Percentiles rank a stretch among this genome's conserved stretches.
Evolutionary conservation across 2,329 filamentous ascomycete species (phyloP).

Genomic region (Akanthomyces muscarius): DNA sequence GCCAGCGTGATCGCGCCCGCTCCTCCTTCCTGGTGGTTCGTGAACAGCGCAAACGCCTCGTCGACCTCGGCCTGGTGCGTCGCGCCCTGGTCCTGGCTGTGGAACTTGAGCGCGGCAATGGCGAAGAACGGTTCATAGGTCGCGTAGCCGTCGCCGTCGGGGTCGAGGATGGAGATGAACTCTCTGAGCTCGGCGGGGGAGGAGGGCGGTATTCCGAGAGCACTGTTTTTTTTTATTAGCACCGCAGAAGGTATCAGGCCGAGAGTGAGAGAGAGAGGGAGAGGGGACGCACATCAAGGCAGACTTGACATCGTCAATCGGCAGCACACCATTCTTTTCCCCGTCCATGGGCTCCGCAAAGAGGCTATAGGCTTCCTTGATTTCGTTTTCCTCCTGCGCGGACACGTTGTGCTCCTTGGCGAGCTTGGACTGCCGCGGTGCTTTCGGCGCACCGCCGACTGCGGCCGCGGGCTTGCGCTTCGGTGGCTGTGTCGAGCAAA

Average conservation of each 20-base stretch:
- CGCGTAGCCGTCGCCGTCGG: slow-evolving; percentile 72
- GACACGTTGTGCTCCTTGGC: slow-evolving; percentile 88
- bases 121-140: slow-evolving; percentile 79
- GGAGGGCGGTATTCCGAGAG: slow-evolving; percentile 70
- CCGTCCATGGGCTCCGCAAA: slow-evolving; percentile 70
- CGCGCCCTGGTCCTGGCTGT: slow-evolving; percentile 48
- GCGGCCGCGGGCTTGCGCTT: slow-evolving; percentile 43
- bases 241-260: background rate
- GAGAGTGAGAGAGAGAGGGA: background rate
- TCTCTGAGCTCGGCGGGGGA: slow-evolving; percentile 65
- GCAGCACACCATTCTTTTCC: slow-evolving; percentile 69
- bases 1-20: slow-evolving; percentile 66
- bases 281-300: slow-evolving; percentile 61
- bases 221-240: slow-evolving; percentile 45
- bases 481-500: slow-evolving; percentile 40
- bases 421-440: slow-evolving; percentile 72
- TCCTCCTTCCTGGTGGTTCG: slow-evolving; percentile 41
- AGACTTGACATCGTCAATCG: slow-evolving; percentile 63
- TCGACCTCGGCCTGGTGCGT: slow-evolving; percentile 64
- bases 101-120: slow-evolving; percentile 82
- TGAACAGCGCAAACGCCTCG: slow-evolving; percentile 80
- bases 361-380: slow-evolving; percentile 82
- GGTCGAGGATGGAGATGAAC: slow-evolving; percentile 78
- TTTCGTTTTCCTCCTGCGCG: slow-evolving; percentile 80
- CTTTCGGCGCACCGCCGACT: slow-evolving; percentile 27